A percentile compares a stretch with the other conserved stretches of the same genome.
Conservation (phyloP, 306 rosid species). For the Cucurbita maxima region DNA sequence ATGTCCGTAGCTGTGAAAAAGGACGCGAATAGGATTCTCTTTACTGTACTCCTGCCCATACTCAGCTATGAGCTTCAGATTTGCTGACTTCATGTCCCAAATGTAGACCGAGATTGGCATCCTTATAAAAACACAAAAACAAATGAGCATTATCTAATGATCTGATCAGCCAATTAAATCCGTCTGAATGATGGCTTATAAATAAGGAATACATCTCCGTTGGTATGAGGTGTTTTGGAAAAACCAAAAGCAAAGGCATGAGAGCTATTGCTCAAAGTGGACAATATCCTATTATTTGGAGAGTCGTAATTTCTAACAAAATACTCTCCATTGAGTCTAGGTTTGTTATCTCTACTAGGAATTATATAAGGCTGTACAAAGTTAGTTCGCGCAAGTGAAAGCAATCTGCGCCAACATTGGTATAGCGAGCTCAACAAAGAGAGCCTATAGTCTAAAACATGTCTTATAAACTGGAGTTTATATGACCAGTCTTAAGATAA, state of each 20-base stretch:
- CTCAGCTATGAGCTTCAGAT: slow-evolving; percentile 51
- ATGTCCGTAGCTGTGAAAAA: slow-evolving; percentile 69
- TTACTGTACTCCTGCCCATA: slow-evolving; percentile 67
- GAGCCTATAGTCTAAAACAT: neutral
- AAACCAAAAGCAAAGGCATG: no score
- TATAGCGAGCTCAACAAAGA: neutral
- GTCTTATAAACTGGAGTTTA: neutral
- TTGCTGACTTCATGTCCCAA: slow-evolving; percentile 30
- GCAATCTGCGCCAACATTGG: neutral
- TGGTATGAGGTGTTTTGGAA: no score
- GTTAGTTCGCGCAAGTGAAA: neutral
- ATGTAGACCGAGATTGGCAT: slow-evolving; percentile 69
- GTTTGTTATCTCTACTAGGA: neutral
- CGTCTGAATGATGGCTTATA: no score
- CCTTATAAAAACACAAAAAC: slow-evolving; percentile 31
- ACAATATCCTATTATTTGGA: no score
- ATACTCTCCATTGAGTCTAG: neutral
- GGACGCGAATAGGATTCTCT: slow-evolving; percentile 49
- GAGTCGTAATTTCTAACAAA: neutral
- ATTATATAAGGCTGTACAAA: neutral
- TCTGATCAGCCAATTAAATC: neutral
- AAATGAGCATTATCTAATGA: neutral
- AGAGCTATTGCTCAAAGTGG: no score
- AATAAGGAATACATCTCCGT: no score
- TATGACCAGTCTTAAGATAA: neutral